Percentiles rank a stretch among this genome's conserved stretches.
These are phyloP conservation scores for Penicillium ochrochloron DNA, from an alignment of 495 filamentous ascomycete species.

Conservation along the genomic window DNA sequence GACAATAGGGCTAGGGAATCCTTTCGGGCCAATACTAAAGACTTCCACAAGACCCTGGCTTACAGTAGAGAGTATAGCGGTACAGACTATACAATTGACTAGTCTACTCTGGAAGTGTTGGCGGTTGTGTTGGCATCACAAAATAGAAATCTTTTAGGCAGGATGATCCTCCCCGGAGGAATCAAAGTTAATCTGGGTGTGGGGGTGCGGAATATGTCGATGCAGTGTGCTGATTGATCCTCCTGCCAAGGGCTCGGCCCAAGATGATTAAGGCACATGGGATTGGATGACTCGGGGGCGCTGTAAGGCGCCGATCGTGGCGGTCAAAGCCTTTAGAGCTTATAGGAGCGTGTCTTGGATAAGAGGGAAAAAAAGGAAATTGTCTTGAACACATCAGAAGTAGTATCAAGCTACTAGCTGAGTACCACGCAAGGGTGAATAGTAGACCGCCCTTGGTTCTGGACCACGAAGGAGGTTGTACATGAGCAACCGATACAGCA, in stretches of 20 bases:
- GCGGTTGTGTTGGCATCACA: constrained; percentile 2
- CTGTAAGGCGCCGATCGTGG: constrained; percentile 11
- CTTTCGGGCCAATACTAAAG: background rate
- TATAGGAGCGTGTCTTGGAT: constrained; percentile 1
- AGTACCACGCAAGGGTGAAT: constrained; percentile 14
- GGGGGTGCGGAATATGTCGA: constrained; percentile 2
- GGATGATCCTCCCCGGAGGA: constrained; percentile 6
- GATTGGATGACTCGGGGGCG: constrained; percentile 4
- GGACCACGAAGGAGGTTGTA: background rate
- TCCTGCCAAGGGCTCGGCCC: constrained; percentile 3
- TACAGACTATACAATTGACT: background rate
- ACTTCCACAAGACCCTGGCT: background rate
- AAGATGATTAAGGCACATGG: constrained; percentile 9
- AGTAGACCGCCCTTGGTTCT: background rate
- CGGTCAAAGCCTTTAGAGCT: constrained; percentile 1
- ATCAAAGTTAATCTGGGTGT: constrained; percentile 10
- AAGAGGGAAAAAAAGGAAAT: background rate
- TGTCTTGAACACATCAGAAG: background rate
- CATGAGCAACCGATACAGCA: background rate
- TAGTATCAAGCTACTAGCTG: constrained; percentile 4
- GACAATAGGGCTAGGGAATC: background rate
- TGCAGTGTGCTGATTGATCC: background rate
- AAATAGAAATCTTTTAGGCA: background rate
- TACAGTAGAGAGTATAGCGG: background rate
- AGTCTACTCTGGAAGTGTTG: background rate